phyloP scores from a whole-genome alignment of 768 basidiomycete genomes.

The Mrakia frigida region DNA sequence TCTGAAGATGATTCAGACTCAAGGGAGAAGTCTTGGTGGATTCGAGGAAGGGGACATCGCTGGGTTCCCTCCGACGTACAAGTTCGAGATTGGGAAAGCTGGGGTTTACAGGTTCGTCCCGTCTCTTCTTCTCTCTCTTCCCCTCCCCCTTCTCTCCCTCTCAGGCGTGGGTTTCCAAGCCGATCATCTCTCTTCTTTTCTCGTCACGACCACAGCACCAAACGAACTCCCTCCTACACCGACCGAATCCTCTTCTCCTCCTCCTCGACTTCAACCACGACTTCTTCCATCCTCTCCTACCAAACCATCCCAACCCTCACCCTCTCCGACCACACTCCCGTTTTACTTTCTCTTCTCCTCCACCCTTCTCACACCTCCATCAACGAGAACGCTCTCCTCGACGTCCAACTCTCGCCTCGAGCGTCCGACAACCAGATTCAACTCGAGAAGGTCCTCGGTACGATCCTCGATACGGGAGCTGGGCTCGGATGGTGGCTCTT shows the following conservation, averaged over 20 bases:
- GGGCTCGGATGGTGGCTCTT: conserved; percentile 77
- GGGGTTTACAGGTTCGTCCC: conserved; percentile 68
- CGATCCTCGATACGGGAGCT: conserved; percentile 62
- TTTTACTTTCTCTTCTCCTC: conserved; percentile 34
- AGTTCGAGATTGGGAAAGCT: conserved; percentile 72
- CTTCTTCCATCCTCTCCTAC: conserved; percentile 59
- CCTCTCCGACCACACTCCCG: conserved; percentile 33
- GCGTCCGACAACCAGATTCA: conserved; percentile 35
- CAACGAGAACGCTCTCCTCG: conserved; percentile 33
- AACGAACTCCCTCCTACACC: conserved; percentile 83
- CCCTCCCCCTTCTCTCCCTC: background rate
- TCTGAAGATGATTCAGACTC: conserved; percentile 58
- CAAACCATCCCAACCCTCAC: conserved; percentile 48
- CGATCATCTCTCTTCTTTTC: conserved; percentile 11
- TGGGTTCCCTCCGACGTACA: conserved; percentile 86
- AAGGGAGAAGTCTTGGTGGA: conserved; percentile 63
- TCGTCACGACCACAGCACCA: conserved; percentile 56
- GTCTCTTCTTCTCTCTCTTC: conserved; percentile 25
- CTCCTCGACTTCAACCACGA: conserved; percentile 44
- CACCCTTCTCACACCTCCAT: conserved; percentile 30
- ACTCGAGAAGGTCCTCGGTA: conserved; percentile 62
- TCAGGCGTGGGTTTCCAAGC: too few species aligned
- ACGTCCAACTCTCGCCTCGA: conserved; percentile 25
- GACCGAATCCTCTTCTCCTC: conserved; percentile 85
- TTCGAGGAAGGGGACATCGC: conserved; percentile 82